These are phyloP conservation scores for Mycena albidolilacea DNA, from an alignment of 768 basidiomycete species.

Conservation along the genomic window DNA sequence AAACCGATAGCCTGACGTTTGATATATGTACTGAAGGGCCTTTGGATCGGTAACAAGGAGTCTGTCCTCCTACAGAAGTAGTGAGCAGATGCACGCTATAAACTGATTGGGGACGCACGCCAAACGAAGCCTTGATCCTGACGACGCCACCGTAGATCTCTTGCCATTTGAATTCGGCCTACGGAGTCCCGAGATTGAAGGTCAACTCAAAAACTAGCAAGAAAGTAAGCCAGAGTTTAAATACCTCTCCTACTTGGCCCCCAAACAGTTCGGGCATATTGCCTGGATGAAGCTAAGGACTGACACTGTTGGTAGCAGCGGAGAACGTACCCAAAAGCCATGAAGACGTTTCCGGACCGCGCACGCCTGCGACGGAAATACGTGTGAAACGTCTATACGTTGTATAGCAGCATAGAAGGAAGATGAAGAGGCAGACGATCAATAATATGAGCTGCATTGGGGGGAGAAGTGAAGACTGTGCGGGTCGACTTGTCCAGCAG, in stretches of 20 bases:
- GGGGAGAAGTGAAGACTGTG: slow-evolving; percentile 30
- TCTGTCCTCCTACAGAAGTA: slow-evolving; percentile 54
- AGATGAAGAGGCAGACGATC: slow-evolving; percentile 25
- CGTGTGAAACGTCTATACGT: slow-evolving; percentile 51
- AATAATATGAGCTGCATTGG: slow-evolving; percentile 35
- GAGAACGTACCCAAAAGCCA: slow-evolving; percentile 55
- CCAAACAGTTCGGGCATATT: slow-evolving; percentile 50
- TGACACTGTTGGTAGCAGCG: not conserved
- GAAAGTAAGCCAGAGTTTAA: slow-evolving; percentile 21
- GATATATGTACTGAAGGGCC: slow-evolving; percentile 61
- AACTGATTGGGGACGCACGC: slow-evolving; percentile 45
- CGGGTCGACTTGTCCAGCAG: slow-evolving; percentile 29
- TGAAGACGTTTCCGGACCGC: slow-evolving; percentile 53
- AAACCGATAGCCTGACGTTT: slow-evolving; percentile 60
- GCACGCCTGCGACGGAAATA: slow-evolving; percentile 51
- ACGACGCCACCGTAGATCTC: slow-evolving; percentile 58
- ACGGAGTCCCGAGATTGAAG: slow-evolving; percentile 26
- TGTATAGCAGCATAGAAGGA: slow-evolving; percentile 41
- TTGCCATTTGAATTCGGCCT: slow-evolving; percentile 64
- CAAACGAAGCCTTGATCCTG: slow-evolving; percentile 54
- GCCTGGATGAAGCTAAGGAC: slow-evolving; percentile 35
- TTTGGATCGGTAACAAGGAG: slow-evolving; percentile 65
- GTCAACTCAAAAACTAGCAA: slow-evolving; percentile 31
- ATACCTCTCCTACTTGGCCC: slow-evolving; percentile 53
- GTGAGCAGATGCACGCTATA: slow-evolving; percentile 12